Conservation (phyloP, 169 alveolate species). For the Cyclospora cayetanensis region DNA sequence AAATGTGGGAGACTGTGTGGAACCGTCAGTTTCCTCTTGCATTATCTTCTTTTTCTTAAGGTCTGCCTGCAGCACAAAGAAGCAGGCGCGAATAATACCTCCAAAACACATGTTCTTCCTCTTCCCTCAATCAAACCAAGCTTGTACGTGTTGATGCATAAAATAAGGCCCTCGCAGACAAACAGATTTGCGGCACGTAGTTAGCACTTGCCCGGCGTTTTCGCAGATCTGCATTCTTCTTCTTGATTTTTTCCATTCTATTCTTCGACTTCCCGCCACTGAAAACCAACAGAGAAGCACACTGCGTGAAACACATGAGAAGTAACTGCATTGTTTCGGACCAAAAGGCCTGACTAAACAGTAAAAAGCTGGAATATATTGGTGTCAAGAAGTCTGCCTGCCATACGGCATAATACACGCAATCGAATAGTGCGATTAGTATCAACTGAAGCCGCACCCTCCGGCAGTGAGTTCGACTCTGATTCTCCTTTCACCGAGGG, state of each 20-base stretch:
- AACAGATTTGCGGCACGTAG: no score
- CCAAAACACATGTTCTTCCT: neutral
- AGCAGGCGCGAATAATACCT: neutral
- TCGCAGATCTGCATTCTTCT: neutral
- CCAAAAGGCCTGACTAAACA: no score
- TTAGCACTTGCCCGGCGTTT: neutral
- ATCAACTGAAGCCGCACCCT: neutral
- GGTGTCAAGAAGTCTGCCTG: no score
- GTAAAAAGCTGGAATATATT: no score
- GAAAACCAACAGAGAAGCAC: neutral
- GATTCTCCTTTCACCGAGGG: neutral
- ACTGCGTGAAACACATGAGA: no score
- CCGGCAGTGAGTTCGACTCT: constrained; percentile 28
- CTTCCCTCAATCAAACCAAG: no score
- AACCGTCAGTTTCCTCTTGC: no score
- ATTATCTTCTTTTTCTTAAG: neutral
- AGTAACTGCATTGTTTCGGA: no score
- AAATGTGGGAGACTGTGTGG: no score
- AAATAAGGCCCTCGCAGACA: no score
- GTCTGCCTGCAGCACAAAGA: neutral
- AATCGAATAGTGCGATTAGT: neutral
- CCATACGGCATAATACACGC: no score
- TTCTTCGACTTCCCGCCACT: constrained; percentile 27
- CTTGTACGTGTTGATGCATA: no score
- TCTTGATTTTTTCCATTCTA: neutral